Evolutionary conservation across 2,329 filamentous ascomycete species (phyloP).

Genomic region (Aspergillus versicolor): DNA sequence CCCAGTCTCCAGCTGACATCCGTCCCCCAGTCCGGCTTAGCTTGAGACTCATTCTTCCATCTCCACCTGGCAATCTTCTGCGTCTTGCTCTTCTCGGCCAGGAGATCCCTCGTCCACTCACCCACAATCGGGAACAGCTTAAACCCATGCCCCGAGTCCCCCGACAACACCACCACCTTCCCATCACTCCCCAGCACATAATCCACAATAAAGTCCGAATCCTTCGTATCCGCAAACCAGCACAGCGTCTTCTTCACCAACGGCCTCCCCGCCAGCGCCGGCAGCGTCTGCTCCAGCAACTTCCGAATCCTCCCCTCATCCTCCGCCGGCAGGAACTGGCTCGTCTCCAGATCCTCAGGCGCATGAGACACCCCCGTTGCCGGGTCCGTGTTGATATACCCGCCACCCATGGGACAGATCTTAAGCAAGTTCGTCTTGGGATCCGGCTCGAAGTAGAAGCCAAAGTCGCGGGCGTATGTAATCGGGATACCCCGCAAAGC

Average conservation of each 20-base stretch:
- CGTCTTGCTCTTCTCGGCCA: conserved; percentile 38
- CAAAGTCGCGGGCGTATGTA: conserved; percentile 60
- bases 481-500: conserved; percentile 59
- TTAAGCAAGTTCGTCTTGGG: conserved; percentile 58
- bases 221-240: conserved; percentile 62
- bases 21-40: conserved; percentile 42
- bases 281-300: conserved; percentile 54
- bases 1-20: conserved; percentile 52
- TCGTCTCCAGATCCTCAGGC: conserved; percentile 36
- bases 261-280: conserved; percentile 53
- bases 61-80: conserved; percentile 52
- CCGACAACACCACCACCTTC: conserved; percentile 53
- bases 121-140: conserved; percentile 64
- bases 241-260: conserved; percentile 60
- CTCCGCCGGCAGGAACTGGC: conserved; percentile 51
- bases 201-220: conserved; percentile 55
- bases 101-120: conserved; percentile 51
- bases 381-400: conserved; percentile 53
- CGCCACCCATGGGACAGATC: conserved; percentile 59
- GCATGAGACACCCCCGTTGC: conserved; percentile 42
- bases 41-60: conserved; percentile 48
- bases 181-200: conserved; percentile 31
- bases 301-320: conserved; percentile 55
- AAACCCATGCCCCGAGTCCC: conserved; percentile 63
- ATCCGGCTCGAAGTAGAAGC: conserved; percentile 67